These are phyloP conservation scores for Agrocybe chaxingu DNA, from an alignment of 768 basidiomycete species.

Conservation along the genomic window DNA sequence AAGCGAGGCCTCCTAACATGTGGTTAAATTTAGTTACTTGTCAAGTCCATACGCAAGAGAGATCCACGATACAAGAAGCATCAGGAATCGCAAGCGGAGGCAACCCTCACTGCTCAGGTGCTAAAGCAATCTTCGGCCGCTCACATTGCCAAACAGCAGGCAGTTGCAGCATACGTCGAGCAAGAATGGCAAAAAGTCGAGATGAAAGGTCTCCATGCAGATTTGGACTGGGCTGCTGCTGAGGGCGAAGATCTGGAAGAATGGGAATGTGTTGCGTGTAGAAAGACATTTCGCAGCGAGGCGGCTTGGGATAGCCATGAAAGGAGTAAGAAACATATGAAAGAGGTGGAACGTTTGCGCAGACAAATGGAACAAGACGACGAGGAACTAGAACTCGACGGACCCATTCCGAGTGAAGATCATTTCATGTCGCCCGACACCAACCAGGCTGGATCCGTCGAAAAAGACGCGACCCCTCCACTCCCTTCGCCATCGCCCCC, in stretches of 20 bases:
- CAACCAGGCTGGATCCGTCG: not conserved
- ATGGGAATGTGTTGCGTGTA: conserved; percentile 95
- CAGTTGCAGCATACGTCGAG: conserved; percentile 57
- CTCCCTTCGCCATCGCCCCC: no score
- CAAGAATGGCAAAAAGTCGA: conserved; percentile 88
- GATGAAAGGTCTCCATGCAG: conserved; percentile 40
- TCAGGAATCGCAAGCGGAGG: conserved; percentile 44
- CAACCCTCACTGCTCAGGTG: conserved; percentile 19
- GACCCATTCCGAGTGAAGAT: conserved; percentile 15
- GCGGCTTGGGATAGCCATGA: conserved; percentile 97
- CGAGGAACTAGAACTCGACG: conserved; percentile 54
- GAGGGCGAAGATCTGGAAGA: conserved; percentile 73
- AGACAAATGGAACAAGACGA: conserved; percentile 77
- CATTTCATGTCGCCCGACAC: not conserved
- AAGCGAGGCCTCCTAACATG: not conserved
- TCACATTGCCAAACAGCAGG: conserved; percentile 24
- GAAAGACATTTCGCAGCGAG: conserved; percentile 85
- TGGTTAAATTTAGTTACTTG: conserved; percentile 51
- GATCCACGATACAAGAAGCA: conserved; percentile 84
- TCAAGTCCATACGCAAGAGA: conserved; percentile 76
- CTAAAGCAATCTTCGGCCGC: conserved; percentile 28
- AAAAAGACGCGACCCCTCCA: no score
- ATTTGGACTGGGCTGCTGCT: conserved; percentile 72
- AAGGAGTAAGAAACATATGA: conserved; percentile 89
- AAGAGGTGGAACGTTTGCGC: conserved; percentile 77